phyloP scores from a whole-genome alignment of 352 stramenopile species.

The Aphanomyces stellatus region DNA sequence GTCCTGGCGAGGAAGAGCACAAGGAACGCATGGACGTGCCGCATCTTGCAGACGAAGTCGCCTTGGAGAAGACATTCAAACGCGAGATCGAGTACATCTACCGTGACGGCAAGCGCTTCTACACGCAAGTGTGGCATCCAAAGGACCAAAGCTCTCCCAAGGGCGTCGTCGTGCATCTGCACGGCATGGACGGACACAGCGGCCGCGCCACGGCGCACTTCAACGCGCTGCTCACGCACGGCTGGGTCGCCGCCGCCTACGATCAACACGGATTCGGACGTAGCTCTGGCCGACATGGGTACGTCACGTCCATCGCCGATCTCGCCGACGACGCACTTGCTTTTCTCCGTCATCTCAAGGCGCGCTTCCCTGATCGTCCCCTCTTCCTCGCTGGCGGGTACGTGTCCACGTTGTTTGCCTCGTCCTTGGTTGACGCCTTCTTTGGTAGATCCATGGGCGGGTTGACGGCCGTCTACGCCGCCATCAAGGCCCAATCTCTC shows the following conservation, averaged over 20 bases:
- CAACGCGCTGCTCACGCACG: constrained; percentile 45
- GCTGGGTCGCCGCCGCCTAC: constrained; percentile 54
- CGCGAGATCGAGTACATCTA: neutral
- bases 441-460: constrained; percentile 51
- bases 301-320: constrained; percentile 50
- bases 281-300: constrained; percentile 65
- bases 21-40: constrained; percentile 5
- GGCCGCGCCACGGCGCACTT: constrained; percentile 70
- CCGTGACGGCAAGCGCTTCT: neutral
- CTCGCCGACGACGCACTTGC: constrained; percentile 60
- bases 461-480: constrained; percentile 48
- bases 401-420: neutral
- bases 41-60: neutral
- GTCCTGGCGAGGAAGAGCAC: constrained; percentile 2
- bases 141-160: constrained; percentile 5
- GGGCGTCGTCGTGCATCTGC: constrained; percentile 63
- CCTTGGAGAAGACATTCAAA: neutral
- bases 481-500: constrained; percentile 38
- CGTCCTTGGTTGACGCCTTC: neutral
- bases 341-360: constrained; percentile 44
- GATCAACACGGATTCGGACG: constrained; percentile 72
- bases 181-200: constrained; percentile 73
- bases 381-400: constrained; percentile 65
- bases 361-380: constrained; percentile 53
- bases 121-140: constrained; percentile 13